Conservation (phyloP, 192 early-diverging fungal species). For the Backusella liffmaniae region DNA sequence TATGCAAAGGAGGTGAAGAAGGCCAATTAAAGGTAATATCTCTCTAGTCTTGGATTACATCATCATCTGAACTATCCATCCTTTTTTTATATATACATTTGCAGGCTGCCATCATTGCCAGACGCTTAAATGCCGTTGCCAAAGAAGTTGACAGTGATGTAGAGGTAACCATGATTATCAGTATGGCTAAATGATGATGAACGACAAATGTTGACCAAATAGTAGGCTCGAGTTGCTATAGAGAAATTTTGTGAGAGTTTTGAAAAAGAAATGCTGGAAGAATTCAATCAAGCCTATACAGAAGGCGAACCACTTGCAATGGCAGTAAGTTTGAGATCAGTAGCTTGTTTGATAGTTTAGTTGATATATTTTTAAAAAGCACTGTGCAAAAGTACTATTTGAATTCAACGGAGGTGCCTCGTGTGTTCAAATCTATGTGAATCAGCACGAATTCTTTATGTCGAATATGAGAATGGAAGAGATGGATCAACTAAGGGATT, state of each 20-base stretch:
- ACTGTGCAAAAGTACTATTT: constrained; percentile 79
- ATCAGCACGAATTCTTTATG: constrained; percentile 97
- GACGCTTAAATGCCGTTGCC: constrained; percentile 80
- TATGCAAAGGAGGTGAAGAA: constrained; percentile 74
- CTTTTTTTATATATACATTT: neutral
- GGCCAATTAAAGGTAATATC: constrained; percentile 72
- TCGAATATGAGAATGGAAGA: constrained; percentile 70
- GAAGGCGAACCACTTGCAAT: constrained; percentile 71
- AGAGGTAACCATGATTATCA: constrained; percentile 39
- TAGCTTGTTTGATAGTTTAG: neutral
- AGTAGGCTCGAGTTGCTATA: constrained; percentile 76
- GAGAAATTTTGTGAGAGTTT: constrained; percentile 92
- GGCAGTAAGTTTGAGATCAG: constrained; percentile 56
- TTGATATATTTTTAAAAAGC: constrained; percentile 41
- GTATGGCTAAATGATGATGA: no score
- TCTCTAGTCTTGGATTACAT: neutral
- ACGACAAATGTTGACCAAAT: constrained; percentile 31
- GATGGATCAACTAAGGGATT: constrained; percentile 38
- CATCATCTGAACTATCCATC: neutral
- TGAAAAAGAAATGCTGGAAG: constrained; percentile 84
- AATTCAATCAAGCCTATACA: constrained; percentile 85
- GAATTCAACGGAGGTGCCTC: constrained; percentile 97
- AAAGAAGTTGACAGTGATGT: constrained; percentile 78
- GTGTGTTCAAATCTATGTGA: constrained; percentile 92
- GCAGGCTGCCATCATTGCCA: constrained; percentile 81